Conservation (phyloP, 1,284 basidiomycete species). For the Microstroma glucosiphilum region DNA sequence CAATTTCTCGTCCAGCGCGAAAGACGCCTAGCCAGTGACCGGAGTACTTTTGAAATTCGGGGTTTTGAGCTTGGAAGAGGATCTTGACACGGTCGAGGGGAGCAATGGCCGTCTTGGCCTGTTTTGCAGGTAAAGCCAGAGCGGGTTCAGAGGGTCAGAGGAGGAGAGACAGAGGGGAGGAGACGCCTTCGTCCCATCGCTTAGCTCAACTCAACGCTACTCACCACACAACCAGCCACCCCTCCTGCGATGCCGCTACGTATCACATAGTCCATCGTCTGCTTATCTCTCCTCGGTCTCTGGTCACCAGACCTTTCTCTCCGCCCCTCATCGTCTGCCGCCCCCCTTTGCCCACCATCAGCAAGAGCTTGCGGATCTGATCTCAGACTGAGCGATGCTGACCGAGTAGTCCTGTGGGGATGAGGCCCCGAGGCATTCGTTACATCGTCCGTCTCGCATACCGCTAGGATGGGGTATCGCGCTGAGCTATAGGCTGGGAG, state of each 20-base stretch:
- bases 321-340: too few species aligned
- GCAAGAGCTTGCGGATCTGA: too few species aligned
- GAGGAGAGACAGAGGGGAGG: constrained; percentile 9
- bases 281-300: constrained; percentile 54
- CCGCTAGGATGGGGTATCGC: not conserved
- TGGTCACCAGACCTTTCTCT: too few species aligned
- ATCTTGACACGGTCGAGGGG: constrained; percentile 98
- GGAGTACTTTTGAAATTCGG: constrained; percentile 87
- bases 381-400: not conserved
- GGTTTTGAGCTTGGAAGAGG: constrained; percentile 93
- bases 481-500: too few species aligned
- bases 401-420: not conserved
- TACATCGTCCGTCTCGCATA: constrained; percentile 16
- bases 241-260: constrained; percentile 84
- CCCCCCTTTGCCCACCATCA: too few species aligned
- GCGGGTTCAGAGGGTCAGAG: not conserved
- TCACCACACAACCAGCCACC: constrained; percentile 72
- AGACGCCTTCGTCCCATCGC: constrained; percentile 1
- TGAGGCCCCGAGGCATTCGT: not conserved
- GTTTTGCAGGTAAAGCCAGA: constrained; percentile 53
- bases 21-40: constrained; percentile 81
- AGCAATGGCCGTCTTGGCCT: constrained; percentile 89
- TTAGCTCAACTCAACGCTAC: constrained; percentile 56
- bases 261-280: constrained; percentile 66
- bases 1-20: constrained; percentile 74